These are phyloP conservation scores for Jaapia argillacea DNA, from an alignment of 768 basidiomycete genomes.

Conservation along the genomic window DNA sequence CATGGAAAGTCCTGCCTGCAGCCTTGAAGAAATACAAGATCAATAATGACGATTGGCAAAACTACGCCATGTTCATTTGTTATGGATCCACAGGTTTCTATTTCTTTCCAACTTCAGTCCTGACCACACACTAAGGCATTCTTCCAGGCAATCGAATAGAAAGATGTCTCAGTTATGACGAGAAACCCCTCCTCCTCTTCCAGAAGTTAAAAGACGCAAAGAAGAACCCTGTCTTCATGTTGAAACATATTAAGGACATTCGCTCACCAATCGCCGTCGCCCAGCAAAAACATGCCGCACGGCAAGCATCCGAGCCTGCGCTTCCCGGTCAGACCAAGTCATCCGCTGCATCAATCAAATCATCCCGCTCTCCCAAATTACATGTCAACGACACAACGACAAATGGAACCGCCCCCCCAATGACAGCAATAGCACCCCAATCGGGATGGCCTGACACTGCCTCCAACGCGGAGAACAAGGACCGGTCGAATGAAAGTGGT, in stretches of 20 bases:
- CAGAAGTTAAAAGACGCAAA: slow-evolving; percentile 95
- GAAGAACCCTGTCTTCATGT: slow-evolving; percentile 99
- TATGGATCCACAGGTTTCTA: slow-evolving; percentile 81
- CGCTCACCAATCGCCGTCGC: slow-evolving; percentile 96
- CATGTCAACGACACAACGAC: slow-evolving; percentile 57
- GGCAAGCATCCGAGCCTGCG: slow-evolving; percentile 49
- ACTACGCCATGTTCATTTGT: slow-evolving; percentile 99
- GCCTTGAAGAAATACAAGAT: slow-evolving; percentile 99
- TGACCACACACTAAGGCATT: slow-evolving; percentile 10
- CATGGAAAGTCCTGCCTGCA: slow-evolving; percentile 96
- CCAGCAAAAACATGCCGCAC: slow-evolving; percentile 88
- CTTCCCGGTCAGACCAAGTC: slow-evolving; percentile 18
- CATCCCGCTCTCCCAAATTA: slow-evolving; percentile 52
- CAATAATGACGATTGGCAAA: slow-evolving; percentile 97
- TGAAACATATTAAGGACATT: slow-evolving; percentile 94
- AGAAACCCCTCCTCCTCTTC: slow-evolving; percentile 94
- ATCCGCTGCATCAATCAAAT: slow-evolving; percentile 27
- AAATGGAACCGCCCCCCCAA: slow-evolving; percentile 31
- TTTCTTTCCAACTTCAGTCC: slow-evolving; percentile 18
- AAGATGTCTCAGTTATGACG: slow-evolving; percentile 93
- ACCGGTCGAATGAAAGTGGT: slow-evolving; percentile 28
- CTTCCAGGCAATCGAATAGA: slow-evolving; percentile 68
- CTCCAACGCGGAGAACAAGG: slow-evolving; percentile 48
- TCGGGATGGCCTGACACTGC: slow-evolving; percentile 70
- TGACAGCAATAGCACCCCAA: slow-evolving; percentile 48